A percentile compares a stretch with the other conserved stretches of the same genome.
phyloP scores from a whole-genome alignment of 2,329 filamentous ascomycete genomes.

The Ophiobolus disseminans region DNA sequence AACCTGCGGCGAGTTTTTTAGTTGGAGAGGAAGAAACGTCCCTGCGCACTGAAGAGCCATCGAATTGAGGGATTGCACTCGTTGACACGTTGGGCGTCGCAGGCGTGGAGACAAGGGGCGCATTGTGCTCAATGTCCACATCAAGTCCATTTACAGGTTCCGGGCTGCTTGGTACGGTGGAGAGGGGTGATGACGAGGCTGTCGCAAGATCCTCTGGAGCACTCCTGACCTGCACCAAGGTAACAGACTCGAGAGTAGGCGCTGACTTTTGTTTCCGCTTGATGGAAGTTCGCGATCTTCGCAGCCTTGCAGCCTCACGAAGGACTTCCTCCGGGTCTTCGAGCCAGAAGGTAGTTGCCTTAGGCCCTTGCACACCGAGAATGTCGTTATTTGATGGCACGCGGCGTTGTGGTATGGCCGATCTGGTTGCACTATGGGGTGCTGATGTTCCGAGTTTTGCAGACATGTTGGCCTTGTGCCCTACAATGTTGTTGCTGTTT shows the following conservation, averaged over 20 bases:
- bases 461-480: background rate
- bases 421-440: background rate
- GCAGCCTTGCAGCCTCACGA: constrained; percentile 17
- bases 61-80: constrained; percentile 8
- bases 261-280: constrained; percentile 7
- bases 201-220: background rate
- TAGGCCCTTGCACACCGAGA: constrained; percentile 26
- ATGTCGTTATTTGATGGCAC: constrained; percentile 6
- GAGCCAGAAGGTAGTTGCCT: constrained; percentile 22
- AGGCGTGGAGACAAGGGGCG: background rate
- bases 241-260: background rate
- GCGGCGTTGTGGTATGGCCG: constrained; percentile 2
- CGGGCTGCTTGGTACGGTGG: constrained; percentile 21
- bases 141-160: constrained; percentile 1
- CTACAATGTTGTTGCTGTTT: constrained; percentile 4
- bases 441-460: background rate
- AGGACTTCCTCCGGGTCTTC: constrained; percentile 32
- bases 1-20: background rate
- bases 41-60: constrained; percentile 12
- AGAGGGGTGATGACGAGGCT: constrained; percentile 18
- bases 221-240: background rate
- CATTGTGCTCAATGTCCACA: background rate
- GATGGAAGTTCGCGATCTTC: constrained; percentile 10
- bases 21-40: background rate
- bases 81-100: background rate